phyloP scores from a whole-genome alignment of 805 yeast species.

The Candida schatavii region DNA sequence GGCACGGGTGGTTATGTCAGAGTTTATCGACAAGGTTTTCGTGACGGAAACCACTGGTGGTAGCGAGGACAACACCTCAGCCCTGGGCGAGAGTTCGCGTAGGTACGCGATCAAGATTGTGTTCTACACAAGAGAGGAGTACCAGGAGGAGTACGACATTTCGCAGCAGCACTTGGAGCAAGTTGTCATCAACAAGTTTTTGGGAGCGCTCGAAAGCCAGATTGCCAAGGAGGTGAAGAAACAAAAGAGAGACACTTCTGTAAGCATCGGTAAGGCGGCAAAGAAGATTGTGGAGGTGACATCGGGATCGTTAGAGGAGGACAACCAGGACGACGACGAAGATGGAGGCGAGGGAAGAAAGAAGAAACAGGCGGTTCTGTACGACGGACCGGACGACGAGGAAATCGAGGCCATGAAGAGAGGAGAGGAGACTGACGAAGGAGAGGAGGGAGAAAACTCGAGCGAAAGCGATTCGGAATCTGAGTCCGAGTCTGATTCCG shows the following conservation, averaged over 20 bases:
- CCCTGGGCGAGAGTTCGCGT: constrained; percentile 52
- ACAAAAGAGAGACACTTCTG: constrained; percentile 59
- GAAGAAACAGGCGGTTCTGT: constrained; percentile 82
- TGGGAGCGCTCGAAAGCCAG: constrained; percentile 66
- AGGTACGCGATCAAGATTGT: constrained; percentile 71
- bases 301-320: constrained; percentile 35
- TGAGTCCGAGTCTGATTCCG: constrained; percentile 34
- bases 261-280: constrained; percentile 70
- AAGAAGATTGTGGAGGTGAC: constrained; percentile 17
- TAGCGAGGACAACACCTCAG: constrained; percentile 9
- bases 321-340: constrained; percentile 42
- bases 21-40: constrained; percentile 77
- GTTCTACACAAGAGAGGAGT: constrained; percentile 75
- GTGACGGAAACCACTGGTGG: constrained; percentile 88
- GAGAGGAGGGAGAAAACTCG: constrained; percentile 46
- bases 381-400: constrained; percentile 94
- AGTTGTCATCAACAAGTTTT: constrained; percentile 62
- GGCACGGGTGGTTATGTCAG: constrained; percentile 79
- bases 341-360: constrained; percentile 60
- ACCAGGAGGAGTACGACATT: constrained; percentile 85
- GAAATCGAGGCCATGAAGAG: constrained; percentile 86
- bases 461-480: constrained; percentile 33
- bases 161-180: constrained; percentile 73
- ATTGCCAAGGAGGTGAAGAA: constrained; percentile 80
- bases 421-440: constrained; percentile 77